Base-by-base conservation (phyloP, 2,329 filamentous ascomycete species). In the Xylogone sp. region DNA sequence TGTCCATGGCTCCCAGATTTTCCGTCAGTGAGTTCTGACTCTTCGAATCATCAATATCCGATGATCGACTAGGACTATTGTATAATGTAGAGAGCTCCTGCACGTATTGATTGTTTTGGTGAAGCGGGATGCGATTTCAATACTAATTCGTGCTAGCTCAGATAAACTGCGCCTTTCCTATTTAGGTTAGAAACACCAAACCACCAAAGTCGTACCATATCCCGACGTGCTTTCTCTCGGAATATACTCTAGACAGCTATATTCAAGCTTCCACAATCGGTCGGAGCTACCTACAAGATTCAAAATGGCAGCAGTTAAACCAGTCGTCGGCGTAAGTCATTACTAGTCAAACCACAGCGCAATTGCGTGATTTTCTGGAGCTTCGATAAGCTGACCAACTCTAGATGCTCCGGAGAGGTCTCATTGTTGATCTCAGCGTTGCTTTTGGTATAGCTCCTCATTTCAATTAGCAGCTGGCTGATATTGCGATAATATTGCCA, bases 351-450 rank as follows among this genome's bases (percentile, higher is more conserved):
- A n/a, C 12, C 21, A 3, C 29, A 21, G 18, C 22, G 12, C 12
- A 34, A 48, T 19, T 29, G 16, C 42, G 12, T 50, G 49, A 29
- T 20, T 52, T 52, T 50, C 27, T 48, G 43, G 43, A 53, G 51
- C 49, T 56, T 19, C 21, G 16, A 52, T 61, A 54, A 34, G 57
- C 64, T 67, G 58, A 67, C 56, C 59, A 59, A 52, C 50, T 55
- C 20, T 64, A 82, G 78, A 81, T 81, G 77, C 77, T 82, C 72
- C 76, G 77, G 63, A 71, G 77, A 66, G 71, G 75, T 66, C 69
- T 81, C 59, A 77, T 82, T 63, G 74, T 82, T 65, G 78, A 82
- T 65, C 71, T 82, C 62, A 75, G 75, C 58, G 74, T 81, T 65
- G 76, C 77, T 56, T 70, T 78, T 64, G 78, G 78, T 81, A 69